Conservation (phyloP, 306 rosid species). For the Crotalaria pallida region DNA sequence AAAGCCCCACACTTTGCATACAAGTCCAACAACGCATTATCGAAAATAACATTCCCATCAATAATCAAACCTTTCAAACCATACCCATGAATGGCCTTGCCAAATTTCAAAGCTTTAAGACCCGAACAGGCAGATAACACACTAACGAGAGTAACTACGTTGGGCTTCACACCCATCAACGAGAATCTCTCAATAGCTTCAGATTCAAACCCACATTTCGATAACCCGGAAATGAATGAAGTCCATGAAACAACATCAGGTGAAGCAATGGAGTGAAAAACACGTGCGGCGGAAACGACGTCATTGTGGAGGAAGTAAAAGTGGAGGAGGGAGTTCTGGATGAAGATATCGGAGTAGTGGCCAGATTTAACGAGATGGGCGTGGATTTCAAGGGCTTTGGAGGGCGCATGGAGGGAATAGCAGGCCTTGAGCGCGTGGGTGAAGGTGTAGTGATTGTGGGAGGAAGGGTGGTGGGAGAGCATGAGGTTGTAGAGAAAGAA, state of each 20-base stretch:
- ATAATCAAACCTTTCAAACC: constrained; percentile 31
- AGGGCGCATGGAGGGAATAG: constrained; percentile 29
- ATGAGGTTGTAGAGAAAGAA: constrained; percentile 64
- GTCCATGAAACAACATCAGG: constrained; percentile 84
- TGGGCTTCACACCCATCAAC: constrained; percentile 52
- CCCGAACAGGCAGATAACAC: constrained; percentile 61
- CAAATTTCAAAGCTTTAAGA: constrained; percentile 38
- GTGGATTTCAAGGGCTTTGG: constrained; percentile 66
- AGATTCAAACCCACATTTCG: constrained; percentile 55
- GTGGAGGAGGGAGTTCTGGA: constrained; percentile 64
- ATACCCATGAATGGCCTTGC: constrained; percentile 58
- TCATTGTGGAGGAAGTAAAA: constrained; percentile 42
- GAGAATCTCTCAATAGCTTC: constrained; percentile 51
- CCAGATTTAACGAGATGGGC: constrained; percentile 56
- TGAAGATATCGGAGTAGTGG: constrained; percentile 49
- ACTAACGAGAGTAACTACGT: constrained; percentile 53
- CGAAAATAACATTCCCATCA: constrained; percentile 32
- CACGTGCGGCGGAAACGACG: constrained; percentile 37
- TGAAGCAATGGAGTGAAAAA: constrained; percentile 38
- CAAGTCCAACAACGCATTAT: constrained; percentile 51
- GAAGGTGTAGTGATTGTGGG: constrained; percentile 73
- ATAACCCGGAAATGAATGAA: constrained; percentile 58
- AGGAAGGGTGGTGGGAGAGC: constrained; percentile 40
- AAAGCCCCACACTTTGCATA: constrained; percentile 56
- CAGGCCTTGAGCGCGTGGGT: constrained; percentile 64